phyloP scores from a whole-genome alignment of 2,329 filamentous ascomycete species.

The Fusarium sp. region DNA sequence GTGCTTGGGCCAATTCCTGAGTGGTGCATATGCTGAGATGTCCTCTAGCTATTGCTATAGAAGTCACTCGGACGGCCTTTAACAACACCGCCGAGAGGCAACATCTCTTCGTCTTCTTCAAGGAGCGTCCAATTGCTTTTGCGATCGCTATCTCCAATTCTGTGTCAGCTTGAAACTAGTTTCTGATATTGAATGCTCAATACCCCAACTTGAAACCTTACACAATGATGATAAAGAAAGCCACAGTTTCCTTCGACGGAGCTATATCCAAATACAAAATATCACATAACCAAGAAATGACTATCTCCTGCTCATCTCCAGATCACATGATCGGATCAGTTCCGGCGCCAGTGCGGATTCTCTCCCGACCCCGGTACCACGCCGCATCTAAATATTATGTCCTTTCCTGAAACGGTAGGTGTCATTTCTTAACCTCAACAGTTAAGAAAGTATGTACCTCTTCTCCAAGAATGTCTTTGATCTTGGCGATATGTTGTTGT shows the following conservation, averaged over 20 bases:
- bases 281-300: background rate
- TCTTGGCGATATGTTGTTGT: conserved; percentile 43
- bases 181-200: background rate
- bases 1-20: background rate
- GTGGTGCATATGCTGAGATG: rapidly evolving
- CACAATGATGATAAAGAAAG: background rate
- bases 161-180: background rate
- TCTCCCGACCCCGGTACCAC: conserved; percentile 1
- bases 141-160: background rate
- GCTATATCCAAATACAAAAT: background rate
- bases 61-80: rapidly evolving
- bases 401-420: conserved; percentile 13
- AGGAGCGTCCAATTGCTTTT: background rate
- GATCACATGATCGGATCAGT: conserved; percentile 21
- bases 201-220: background rate
- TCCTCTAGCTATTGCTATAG: background rate
- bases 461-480: background rate
- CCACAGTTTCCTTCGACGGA: background rate
- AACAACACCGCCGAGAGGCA: no score
- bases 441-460: background rate
- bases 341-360: background rate
- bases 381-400: background rate
- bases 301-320: background rate
- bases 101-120: background rate
- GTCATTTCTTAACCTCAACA: background rate